Evolutionary conservation across 1,284 basidiomycete species (phyloP), one percentile per base, ranked within the genome.

Genomic region (Melampsora americana): DNA sequence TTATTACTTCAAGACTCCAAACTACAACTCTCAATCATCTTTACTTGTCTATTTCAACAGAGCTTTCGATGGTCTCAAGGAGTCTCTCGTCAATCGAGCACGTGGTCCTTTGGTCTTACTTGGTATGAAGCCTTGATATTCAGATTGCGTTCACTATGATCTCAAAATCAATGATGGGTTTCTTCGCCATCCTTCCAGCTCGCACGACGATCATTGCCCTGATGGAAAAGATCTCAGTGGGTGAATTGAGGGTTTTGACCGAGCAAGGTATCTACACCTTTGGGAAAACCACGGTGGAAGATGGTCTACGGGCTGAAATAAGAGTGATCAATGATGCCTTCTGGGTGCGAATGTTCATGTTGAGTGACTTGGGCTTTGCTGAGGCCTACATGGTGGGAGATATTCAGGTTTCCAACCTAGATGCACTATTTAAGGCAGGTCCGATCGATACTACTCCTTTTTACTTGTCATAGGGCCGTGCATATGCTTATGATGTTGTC

Each of bases 301-400:
- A 78, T 5, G 69, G 77, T 12, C 80, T 80, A 14, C 77, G 65
- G 5, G 88, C 90, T 67, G 86, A 87, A 75, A 83, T 94, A 75
- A 86, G 86, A 77, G 87, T 94, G 66, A 81, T 87, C 39, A 88
- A 87, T 81, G 87, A 89, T 76, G 87, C 88, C 79, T 94, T 94
- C 82, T 94, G 92, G 92, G 85, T 89, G 60, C 88, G 92, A 44
- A 82, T 83, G 81, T 80, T 83, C 72, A 89, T 86, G 85, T 90
- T 81, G 87, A 91, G 82, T 46, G 90, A 90, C 80, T 83, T 91
- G 18, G 90, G 89, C 0, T 90, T 95, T 84, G 91, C 91, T 81
- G 93, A 95, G 85, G 90, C 91, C 1, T 93, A 90, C 84, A 92
- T 93, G 89, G 86, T 89, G 80, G 90, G 90, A 67, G 90, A 92